These are phyloP conservation scores for Zygotorulaspora chibaensis DNA, from an alignment of 805 yeast genomes.

Conservation along the genomic window DNA sequence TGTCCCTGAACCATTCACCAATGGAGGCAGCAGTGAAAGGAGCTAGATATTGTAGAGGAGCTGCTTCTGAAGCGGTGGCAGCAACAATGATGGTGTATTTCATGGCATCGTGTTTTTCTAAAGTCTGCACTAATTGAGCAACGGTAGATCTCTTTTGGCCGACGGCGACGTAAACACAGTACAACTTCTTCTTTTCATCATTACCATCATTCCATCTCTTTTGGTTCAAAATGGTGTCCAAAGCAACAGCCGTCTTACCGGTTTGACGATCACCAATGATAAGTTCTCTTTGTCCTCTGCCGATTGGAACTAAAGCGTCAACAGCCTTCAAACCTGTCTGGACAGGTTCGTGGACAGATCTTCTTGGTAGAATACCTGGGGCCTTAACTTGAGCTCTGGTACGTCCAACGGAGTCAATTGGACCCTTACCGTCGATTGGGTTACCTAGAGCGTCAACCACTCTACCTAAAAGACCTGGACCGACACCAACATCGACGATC, in stretches of 20 bases:
- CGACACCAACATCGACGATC: slow-evolving; percentile 98
- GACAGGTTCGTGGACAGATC: slow-evolving; percentile 97
- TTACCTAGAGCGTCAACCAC: slow-evolving; percentile 98
- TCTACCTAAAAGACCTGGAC: slow-evolving; percentile 97
- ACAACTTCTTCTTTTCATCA: slow-evolving; percentile 96
- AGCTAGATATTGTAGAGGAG: slow-evolving; percentile 99
- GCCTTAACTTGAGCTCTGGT: slow-evolving; percentile 99
- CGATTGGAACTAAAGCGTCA: slow-evolving; percentile 98
- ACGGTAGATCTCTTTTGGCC: slow-evolving; percentile 99
- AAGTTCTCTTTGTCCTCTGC: slow-evolving; percentile 99
- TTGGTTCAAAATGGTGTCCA: slow-evolving; percentile 97
- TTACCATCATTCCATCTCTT: slow-evolving; percentile 96
- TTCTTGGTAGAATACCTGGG: slow-evolving; percentile 99
- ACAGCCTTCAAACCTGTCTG: slow-evolving; percentile 99
- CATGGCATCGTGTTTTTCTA: slow-evolving; percentile 97
- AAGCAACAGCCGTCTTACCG: slow-evolving; percentile 99
- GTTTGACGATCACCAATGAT: slow-evolving; percentile 99
- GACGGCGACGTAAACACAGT: slow-evolving; percentile 99
- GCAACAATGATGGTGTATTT: slow-evolving; percentile 98
- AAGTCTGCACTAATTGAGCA: slow-evolving; percentile 98
- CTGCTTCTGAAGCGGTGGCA: slow-evolving; percentile 99
- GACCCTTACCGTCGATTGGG: slow-evolving; percentile 99
- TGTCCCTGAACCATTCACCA: slow-evolving; percentile 99
- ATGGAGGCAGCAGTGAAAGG: slow-evolving; percentile 99
- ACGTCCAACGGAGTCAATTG: slow-evolving; percentile 76